Evolutionary conservation across 2,329 filamentous ascomycete species (phyloP), one percentile per base, ranked within the genome.

Genomic region (Fusarium acutatum): DNA sequence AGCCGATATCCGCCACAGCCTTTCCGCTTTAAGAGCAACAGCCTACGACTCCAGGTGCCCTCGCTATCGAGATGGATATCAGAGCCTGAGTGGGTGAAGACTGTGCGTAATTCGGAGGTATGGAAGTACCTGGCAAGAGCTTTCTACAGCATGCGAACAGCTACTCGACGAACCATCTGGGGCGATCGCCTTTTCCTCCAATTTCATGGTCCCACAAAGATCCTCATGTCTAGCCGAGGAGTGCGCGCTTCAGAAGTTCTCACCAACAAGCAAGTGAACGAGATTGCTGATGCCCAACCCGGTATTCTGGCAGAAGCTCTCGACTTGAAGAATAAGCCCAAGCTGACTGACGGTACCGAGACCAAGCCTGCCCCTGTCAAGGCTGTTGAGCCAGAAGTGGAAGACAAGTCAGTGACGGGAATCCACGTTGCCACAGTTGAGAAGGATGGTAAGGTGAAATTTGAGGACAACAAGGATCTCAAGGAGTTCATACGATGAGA

Each of bases 111-210:
- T 70, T 93, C 94, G 7, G 84, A 88, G 20, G 89, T 90, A 7
- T 98, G 95, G 90, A 93, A 92, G 79, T 85, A 88, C 14, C 73
- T 94, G 3, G 88, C 91, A 46, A 87, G 87, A n/a, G 79, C 90
- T 35, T 82, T 93, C 13, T 94, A 93, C 82, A 89, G 85, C 41
- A 74, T 97, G 26, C 90, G 94, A 68, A 97, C 95, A 1, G 91
- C 92, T 84, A 87, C 92, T 46, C 89, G 95, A 68, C 89, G 93
- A 78, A 94, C 94, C 3, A 93, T 99, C 64, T 98, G 95, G 94
- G 96, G 96, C 28, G 96, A 99, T 80, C 86, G 96, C 83, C 86
- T 98, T 32, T 98, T 98, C 83, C 85, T 99, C 37, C 93, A 94
- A 79, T 98, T 99, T 80, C 89, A 92, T 64, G 96, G 96, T 1